These are phyloP conservation scores for Globisporangium solare DNA, from an alignment of 352 stramenopile species.

Conservation along the genomic window DNA sequence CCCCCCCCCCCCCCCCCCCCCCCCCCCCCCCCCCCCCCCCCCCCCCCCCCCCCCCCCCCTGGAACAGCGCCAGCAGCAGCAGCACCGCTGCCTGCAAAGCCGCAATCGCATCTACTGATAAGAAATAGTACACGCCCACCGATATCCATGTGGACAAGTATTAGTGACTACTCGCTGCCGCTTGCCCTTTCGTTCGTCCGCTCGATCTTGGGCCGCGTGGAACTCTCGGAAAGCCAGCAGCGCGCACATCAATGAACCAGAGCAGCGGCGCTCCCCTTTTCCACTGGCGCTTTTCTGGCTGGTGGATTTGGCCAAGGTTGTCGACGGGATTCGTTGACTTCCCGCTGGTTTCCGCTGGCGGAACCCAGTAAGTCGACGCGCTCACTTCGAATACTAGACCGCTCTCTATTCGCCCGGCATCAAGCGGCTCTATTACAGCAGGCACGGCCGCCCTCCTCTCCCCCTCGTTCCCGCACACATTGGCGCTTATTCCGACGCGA, in stretches of 20 bases:
- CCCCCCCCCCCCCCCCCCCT: no score
- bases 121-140: no score
- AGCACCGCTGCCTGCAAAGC: neutral
- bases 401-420: neutral
- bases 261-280: neutral
- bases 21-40: no score
- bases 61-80: no score
- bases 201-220: no score
- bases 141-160: no score
- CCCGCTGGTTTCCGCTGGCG: neutral
- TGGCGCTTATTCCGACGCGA: neutral
- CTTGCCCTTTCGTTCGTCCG: no score
- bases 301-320: no score
- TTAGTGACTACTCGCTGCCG: no score
- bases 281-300: neutral
- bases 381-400: neutral
- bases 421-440: neutral
- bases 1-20: no score
- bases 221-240: no score
- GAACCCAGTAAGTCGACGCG: neutral
- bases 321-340: neutral
- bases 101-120: neutral
- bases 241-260: neutral
- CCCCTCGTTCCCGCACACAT: neutral
- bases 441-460: neutral